These are phyloP conservation scores for Lumnitzera racemosa DNA, from an alignment of 345 rosid genomes.

Conservation along the genomic window DNA sequence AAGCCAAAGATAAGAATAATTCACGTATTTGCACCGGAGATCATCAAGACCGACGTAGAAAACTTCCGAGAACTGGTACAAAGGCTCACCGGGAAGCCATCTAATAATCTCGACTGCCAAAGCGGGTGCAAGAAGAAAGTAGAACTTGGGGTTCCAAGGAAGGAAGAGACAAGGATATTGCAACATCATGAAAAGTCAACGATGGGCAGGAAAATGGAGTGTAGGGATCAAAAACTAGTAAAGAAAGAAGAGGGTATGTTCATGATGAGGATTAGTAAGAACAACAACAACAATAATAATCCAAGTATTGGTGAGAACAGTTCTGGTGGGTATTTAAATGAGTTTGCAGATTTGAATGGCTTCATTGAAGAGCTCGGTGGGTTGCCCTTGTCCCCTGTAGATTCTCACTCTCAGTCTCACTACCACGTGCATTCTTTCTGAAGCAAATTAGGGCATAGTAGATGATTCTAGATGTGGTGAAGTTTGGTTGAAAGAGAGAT, in stretches of 20 bases:
- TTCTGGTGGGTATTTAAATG: constrained; percentile 11
- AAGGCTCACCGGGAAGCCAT: constrained; percentile 34
- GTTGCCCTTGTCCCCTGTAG: constrained; percentile 5
- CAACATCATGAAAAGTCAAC: background rate
- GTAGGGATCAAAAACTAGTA: background rate
- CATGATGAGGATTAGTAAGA: background rate
- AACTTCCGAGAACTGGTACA: constrained; percentile 40
- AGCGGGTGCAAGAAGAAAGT: background rate
- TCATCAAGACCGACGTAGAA: constrained; percentile 37
- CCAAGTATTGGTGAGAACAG: background rate
- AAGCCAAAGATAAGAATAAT: constrained; percentile 35
- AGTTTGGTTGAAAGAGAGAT: too few relatives aligned
- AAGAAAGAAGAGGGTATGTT: constrained; percentile 7
- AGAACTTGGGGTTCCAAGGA: background rate
- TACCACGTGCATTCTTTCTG: constrained; percentile 7
- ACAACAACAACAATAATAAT: background rate
- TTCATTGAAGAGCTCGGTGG: constrained; percentile 12
- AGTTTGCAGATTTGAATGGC: constrained; percentile 21
- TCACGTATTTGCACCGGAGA: constrained; percentile 39
- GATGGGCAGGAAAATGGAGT: constrained; percentile 6
- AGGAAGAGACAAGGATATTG: background rate
- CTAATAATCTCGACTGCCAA: background rate
- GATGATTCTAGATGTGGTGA: too few relatives aligned
- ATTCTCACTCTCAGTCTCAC: constrained; percentile 6
- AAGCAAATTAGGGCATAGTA: background rate